phyloP scores from a whole-genome alignment of 169 alveolate species.

The Plasmodium cynomolgi region DNA sequence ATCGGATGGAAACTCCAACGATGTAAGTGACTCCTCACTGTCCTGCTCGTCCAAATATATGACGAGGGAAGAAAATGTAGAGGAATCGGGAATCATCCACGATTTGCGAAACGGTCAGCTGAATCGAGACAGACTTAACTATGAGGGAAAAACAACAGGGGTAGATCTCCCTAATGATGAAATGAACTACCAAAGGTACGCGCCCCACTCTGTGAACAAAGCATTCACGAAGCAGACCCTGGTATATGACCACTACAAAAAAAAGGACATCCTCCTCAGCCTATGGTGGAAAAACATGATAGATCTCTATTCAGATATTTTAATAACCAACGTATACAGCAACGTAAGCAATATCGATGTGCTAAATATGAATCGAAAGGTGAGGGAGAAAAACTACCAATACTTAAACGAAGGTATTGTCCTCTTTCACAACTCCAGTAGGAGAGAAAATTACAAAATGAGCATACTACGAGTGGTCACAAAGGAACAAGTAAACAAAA shows the following conservation, averaged over 20 bases:
- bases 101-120: background rate
- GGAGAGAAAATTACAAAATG: constrained; percentile 46
- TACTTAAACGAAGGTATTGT: constrained; percentile 47
- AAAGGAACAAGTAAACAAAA: constrained; percentile 31
- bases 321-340: constrained; percentile 49
- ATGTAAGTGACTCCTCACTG: constrained; percentile 5
- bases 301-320: constrained; percentile 44
- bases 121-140: background rate
- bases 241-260: constrained; percentile 33
- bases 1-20: background rate
- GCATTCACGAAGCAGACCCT: constrained; percentile 23
- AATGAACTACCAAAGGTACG: background rate
- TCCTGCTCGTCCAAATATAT: constrained; percentile 15
- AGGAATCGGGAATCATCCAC: background rate
- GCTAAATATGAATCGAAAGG: constrained; percentile 10
- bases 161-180: background rate
- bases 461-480: constrained; percentile 62
- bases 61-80: constrained; percentile 9
- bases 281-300: constrained; percentile 65
- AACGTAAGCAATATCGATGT: constrained; percentile 51
- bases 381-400: background rate
- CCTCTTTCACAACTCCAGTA: constrained; percentile 45
- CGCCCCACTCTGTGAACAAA: background rate
- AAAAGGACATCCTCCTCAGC: constrained; percentile 29
- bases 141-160: background rate